A percentile compares a stretch with the other conserved stretches of the same genome.
These are phyloP conservation scores for Trichoderma gracile DNA, from an alignment of 2,329 filamentous ascomycete genomes.

Conservation along the genomic window DNA sequence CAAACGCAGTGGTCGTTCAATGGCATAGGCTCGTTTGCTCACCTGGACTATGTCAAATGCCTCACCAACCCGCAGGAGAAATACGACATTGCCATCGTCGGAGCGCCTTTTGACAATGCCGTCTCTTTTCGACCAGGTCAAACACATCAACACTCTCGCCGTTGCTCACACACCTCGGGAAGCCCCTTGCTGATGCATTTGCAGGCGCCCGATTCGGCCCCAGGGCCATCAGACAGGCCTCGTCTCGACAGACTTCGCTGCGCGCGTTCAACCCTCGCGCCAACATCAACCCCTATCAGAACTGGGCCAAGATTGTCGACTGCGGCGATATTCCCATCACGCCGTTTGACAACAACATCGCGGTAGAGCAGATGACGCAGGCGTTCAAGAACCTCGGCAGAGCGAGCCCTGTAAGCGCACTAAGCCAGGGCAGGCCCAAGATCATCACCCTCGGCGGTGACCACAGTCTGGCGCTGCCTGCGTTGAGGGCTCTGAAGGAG, in stretches of 20 bases:
- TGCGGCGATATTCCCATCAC: slow-evolving; percentile 89
- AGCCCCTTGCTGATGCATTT: slow-evolving; percentile 9
- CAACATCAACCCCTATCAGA: slow-evolving; percentile 78
- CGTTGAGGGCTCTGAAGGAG: slow-evolving; percentile 64
- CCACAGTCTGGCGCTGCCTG: slow-evolving; percentile 69
- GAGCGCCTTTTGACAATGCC: slow-evolving; percentile 73
- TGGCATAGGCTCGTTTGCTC: slow-evolving; percentile 75
- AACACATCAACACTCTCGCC: too few species aligned
- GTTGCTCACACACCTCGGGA: too few species aligned
- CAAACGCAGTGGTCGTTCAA: slow-evolving; percentile 56
- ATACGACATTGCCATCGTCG: slow-evolving; percentile 74
- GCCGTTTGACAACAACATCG: slow-evolving; percentile 82
- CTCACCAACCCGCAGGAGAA: slow-evolving; percentile 61
- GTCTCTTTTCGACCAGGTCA: slow-evolving; percentile 70
- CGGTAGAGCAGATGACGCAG: slow-evolving; percentile 79
- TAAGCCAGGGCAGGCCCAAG: slow-evolving; percentile 45
- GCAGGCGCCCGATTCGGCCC: slow-evolving; percentile 80
- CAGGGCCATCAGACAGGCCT: slow-evolving; percentile 81
- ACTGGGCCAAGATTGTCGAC: slow-evolving; percentile 80
- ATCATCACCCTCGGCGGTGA: slow-evolving; percentile 73
- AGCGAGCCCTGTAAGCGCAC: slow-evolving; percentile 36
- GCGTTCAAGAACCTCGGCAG: slow-evolving; percentile 70
- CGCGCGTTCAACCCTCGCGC: slow-evolving; percentile 79
- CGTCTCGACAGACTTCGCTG: slow-evolving; percentile 75
- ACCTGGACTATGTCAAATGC: slow-evolving; percentile 68